Evolutionary conservation across 192 early-diverging fungal species (phyloP), one percentile per base, ranked within the genome.

Genomic region (Gigaspora rosea): DNA sequence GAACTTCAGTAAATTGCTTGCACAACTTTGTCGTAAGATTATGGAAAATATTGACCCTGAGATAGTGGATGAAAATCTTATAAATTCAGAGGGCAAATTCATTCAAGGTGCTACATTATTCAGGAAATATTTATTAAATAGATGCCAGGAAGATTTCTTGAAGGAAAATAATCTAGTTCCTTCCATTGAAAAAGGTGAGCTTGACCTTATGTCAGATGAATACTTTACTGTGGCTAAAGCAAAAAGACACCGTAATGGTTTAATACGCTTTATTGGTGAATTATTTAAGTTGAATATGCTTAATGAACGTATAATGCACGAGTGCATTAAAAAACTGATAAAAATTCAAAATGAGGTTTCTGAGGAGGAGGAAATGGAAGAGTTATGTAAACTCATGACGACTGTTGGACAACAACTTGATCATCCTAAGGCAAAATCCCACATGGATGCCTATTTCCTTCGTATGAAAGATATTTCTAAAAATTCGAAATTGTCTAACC

Each of bases 71-170:
- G 81, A 85, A 46, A 88, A 76, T 65, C 88, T 90, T 65, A 90
- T 90, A 61, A 79, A 81, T 20, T 82, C 85, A 56, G 85, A 87
- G 76, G 90, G 88, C 61, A 82, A 85, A 56, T 75, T 71, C n/a
- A 78, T 90, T 46, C 61, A 80, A 11, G 90, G 91, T 72, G 87
- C 86, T 32, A 85, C 83, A 76, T 83, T 93, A 27, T 98, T 99
- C 90, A 95, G 98, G 81, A 91, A 93, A 67, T 91, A 94, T 63
- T 86, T 99, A 67, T 84, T 99, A 51, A 95, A 93, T 81, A 89
- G 92, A 75, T 98, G 96, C 86, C 98, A 99, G 83, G 90, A 92
- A 73, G 98, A 95, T 79, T 99, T 97, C 82, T 94, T 91, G 89
- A 97, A 95, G 84, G 88, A 91, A 80, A 89, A 92, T 74, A 86